phyloP scores from a whole-genome alignment of 306 rosid species.

The Hylodesmum podocarpum region DNA sequence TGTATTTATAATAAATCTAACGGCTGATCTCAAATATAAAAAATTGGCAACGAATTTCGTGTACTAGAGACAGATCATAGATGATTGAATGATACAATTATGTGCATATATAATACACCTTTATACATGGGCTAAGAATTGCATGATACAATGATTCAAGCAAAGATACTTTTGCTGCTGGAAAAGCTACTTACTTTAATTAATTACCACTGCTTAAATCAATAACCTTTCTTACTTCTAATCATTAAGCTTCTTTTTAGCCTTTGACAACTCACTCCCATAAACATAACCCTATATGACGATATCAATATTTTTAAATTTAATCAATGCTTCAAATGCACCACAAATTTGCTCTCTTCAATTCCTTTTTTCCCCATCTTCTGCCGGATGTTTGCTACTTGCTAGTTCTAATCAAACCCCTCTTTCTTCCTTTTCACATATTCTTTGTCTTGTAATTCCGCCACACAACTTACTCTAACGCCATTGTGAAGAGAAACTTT shows the following conservation, averaged over 20 bases:
- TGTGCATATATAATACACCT: slow-evolving; percentile 32
- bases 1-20: not conserved
- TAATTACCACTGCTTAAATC: slow-evolving; percentile 29
- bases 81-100: too few species aligned
- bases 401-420: not conserved
- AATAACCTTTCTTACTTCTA: slow-evolving; percentile 36
- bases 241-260: slow-evolving; percentile 38
- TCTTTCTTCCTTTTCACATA: not conserved
- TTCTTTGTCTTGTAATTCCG: not conserved
- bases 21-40: not conserved
- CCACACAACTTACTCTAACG: not conserved
- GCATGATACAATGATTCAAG: slow-evolving; percentile 31
- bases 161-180: slow-evolving; percentile 31
- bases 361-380: slow-evolving; percentile 9
- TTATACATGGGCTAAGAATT: slow-evolving; percentile 10
- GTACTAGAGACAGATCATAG: not conserved
- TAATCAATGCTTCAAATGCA: not conserved
- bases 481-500: not conserved
- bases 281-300: not conserved
- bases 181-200: slow-evolving; percentile 37
- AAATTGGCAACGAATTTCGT: not conserved
- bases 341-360: not conserved
- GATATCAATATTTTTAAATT: slow-evolving; percentile 3
- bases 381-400: not conserved
- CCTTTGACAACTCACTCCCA: slow-evolving; percentile 31